Percentiles rank a stretch among this genome's conserved stretches.
Evolutionary conservation across 108 stramenopile genomes (phyloP).

Genomic region (Fragilariopsis cylindrus): DNA sequence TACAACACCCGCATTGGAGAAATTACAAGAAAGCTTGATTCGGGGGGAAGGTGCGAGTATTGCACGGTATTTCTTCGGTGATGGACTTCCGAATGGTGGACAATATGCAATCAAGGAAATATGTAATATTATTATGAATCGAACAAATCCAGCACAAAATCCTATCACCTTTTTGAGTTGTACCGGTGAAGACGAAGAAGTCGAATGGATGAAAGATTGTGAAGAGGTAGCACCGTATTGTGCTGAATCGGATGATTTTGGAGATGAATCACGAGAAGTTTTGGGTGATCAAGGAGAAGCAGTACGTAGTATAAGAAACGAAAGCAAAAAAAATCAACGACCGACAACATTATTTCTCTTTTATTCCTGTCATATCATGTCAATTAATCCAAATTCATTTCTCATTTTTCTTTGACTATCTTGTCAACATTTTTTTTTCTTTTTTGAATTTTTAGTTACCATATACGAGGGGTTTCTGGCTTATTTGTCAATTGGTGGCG

Average conservation of each 20-base stretch:
- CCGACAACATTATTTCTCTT: no score
- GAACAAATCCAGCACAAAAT: slow-evolving; percentile 27
- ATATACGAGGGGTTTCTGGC: slow-evolving; percentile 46
- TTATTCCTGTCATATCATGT: no score
- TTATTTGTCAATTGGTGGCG: slow-evolving; percentile 39
- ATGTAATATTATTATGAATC: slow-evolving; percentile 23
- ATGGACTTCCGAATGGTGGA: slow-evolving; percentile 38
- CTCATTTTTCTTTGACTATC: no score
- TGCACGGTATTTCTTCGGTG: slow-evolving; percentile 36
- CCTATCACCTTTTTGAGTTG: slow-evolving; percentile 50
- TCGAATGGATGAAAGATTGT: slow-evolving; percentile 44
- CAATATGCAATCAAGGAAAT: slow-evolving; percentile 23
- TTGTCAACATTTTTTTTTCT: no score
- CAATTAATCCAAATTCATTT: no score
- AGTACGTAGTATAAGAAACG: no score
- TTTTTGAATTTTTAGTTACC: slow-evolving; percentile 15
- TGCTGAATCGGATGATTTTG: slow-evolving; percentile 45
- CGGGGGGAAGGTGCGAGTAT: slow-evolving; percentile 5
- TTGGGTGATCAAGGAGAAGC: slow-evolving; percentile 51
- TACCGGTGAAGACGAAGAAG: slow-evolving; percentile 32
- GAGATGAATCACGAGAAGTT: slow-evolving; percentile 42
- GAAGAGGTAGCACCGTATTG: slow-evolving; percentile 36
- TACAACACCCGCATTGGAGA: slow-evolving; percentile 28
- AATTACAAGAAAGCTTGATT: slow-evolving; percentile 16
- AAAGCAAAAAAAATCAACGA: no score